Evolutionary conservation across 495 filamentous ascomycete genomes (phyloP), one percentile per base, ranked within the genome.

Genomic region (Endocarpon pusillum): DNA sequence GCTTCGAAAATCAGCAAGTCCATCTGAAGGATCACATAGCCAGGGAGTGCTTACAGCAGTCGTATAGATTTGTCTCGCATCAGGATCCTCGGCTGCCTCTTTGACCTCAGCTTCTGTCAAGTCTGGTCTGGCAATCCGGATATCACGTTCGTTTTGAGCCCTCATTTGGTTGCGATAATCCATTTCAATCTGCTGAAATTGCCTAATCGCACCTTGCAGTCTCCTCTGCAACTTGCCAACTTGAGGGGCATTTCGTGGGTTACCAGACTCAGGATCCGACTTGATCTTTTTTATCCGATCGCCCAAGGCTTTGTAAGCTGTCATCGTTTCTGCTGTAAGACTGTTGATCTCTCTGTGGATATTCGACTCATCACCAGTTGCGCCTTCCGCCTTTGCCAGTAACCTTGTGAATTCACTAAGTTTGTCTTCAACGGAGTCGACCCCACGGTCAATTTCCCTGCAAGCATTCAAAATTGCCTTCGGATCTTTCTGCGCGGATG

Each of bases 111-210:
- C 69, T 19, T 91, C 84, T 36, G 68, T 72, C 5, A 82, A 81
- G 38, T 94, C 75, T 12, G 86, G 85, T 42, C 71, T 69, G 41
- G 89, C 84, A 48, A 94, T 93, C 38, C 79, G 70, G 54, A 87
- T 89, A 45, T 93, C 84, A 33, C 89, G 71, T 39, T 74, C 79
- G 54, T 85, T 76, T 52, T 89, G 83, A 25, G 77, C 77, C 39
- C 74, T 62, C n/a, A 83, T 62, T 42, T 75, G 72, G 52, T 78
- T 73, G 43, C 75, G 69, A 62, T 81, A 93, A 21, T 73, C 66
- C 1, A 64, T 63, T 53, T 94, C 86, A 26, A 78, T 55, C 38
- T 64, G 62, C 54, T 84, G 81, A 61, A 86, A 94, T 31, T 71
- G 62, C 36, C 81, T 69, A 52, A 92, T 80, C 30, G 81, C 75